Evolutionary conservation across 805 yeast genomes (phyloP), one percentile per base, ranked within the genome.

Genomic region (Lipomyces yamanashiensis): DNA sequence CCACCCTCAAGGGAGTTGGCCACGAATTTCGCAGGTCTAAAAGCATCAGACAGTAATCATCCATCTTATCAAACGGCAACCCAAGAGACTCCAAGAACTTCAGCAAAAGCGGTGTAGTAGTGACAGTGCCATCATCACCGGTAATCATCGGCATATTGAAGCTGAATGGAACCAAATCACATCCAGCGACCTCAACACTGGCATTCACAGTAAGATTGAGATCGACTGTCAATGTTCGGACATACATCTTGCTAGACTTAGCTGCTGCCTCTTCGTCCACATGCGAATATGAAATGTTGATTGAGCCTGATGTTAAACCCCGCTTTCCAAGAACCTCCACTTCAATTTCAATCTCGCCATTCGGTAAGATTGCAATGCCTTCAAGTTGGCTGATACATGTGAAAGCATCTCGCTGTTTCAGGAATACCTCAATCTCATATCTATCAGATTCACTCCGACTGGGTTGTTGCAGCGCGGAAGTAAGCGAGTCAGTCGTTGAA

Each of bases 21-120:
- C 97, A 92, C 1, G 89, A 81, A 73, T 95, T 93, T 67, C 91
- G 82, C 62, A 95, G 75, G 73, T 95, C 98, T 13, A 93, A 71
- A 0, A 90, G 80, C 59, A 89, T 76, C 53, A 88, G 75, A 66
- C 88, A 86, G 73, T 82, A 90, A 54, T 85, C 85, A 2, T 83
- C 76, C 56, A 67, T 81, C 71, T 47, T 71, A 66, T 43, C 79
- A 78, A 70, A 56, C 43, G 57, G 61, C 13, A 67, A n/a, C 10
- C 64, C 64, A 7, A 67, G 19, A 3, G 45, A 23, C 13, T 44
- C 54, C 54, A 67, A 49, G 69, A 66, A 67, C 34, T 59, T 44
- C 3, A 41, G 6, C 9, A 59, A 54, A 51, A 34, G 36, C 6
- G 60, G 43, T 4, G 66, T 62, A 15, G 71, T 65, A 21, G 54